phyloP scores from a whole-genome alignment of 2,329 filamentous ascomycete species.

The Emmonsia crescens region DNA sequence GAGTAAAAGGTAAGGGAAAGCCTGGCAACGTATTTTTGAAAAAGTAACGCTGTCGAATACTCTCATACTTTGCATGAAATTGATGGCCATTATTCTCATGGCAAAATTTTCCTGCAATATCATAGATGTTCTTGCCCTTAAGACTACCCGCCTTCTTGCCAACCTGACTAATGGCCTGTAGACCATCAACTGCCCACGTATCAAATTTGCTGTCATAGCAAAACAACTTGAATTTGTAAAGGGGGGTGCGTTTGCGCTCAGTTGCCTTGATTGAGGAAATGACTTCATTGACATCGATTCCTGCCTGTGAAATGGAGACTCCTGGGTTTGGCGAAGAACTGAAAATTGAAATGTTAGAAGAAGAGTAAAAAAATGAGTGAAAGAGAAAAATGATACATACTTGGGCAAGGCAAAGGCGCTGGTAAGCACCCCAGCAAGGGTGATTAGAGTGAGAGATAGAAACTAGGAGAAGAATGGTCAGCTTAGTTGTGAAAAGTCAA shows the following conservation, averaged over 20 bases:
- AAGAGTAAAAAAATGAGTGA: neutral
- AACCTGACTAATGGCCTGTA: neutral
- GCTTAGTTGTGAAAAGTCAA: no score
- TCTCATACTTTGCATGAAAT: neutral
- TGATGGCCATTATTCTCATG: neutral
- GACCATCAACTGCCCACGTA: neutral
- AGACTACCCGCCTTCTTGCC: neutral
- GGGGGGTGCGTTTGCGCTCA: neutral
- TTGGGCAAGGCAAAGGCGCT: neutral
- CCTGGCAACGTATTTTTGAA: neutral
- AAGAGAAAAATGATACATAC: neutral
- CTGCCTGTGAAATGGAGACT: neutral
- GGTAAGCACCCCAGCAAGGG: neutral
- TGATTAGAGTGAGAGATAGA: neutral
- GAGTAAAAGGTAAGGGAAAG: neutral
- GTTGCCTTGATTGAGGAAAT: neutral
- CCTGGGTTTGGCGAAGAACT: neutral
- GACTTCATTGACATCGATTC: neutral
- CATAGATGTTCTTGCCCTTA: neutral
- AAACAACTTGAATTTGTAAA: no score
- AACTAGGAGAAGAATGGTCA: neutral
- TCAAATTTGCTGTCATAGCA: neutral
- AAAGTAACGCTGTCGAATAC: neutral
- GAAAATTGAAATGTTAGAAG: neutral
- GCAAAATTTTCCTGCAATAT: neutral